Percentiles rank a stretch among this genome's conserved stretches.
Evolutionary conservation across 2,329 filamentous ascomycete genomes (phyloP).

Genomic region (Aureobasidium lini): DNA sequence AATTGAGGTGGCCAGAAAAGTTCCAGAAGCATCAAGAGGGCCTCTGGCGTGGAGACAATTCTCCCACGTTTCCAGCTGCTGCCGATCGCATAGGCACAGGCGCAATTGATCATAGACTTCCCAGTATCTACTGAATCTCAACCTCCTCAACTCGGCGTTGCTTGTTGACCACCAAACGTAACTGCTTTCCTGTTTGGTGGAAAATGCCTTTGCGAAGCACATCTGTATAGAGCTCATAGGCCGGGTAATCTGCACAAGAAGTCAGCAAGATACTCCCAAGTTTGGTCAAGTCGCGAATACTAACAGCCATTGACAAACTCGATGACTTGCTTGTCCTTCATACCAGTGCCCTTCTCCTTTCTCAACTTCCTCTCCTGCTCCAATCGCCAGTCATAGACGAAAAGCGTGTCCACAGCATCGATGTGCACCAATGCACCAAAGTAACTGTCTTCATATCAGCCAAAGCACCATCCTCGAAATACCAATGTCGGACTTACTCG

Average conservation of each 20-base stretch:
- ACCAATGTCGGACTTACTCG: conserved; percentile 29
- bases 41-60: too few species aligned
- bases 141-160: conserved; percentile 33
- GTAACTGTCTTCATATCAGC: conserved; percentile 27
- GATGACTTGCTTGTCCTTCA: conserved; percentile 73
- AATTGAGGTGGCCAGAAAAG: too few species aligned
- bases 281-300: conserved; percentile 18
- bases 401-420: conserved; percentile 64
- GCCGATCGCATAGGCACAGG: too few species aligned
- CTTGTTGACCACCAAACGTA: conserved; percentile 43
- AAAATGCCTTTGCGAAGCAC: conserved; percentile 44
- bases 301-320: conserved; percentile 63
- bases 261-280: background rate
- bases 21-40: too few species aligned
- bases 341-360: conserved; percentile 60
- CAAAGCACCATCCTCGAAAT: background rate
- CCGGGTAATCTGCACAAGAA: conserved; percentile 38
- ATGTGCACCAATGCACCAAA: conserved; percentile 60
- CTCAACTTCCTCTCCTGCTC: conserved; percentile 72
- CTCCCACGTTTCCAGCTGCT: too few species aligned
- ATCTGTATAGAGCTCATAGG: conserved; percentile 50
- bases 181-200: conserved; percentile 36
- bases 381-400: conserved; percentile 77
- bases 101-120: too few species aligned
- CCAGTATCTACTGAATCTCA: background rate